phyloP scores from a whole-genome alignment of 805 yeast species.

The Metschnikowia anglica region DNA sequence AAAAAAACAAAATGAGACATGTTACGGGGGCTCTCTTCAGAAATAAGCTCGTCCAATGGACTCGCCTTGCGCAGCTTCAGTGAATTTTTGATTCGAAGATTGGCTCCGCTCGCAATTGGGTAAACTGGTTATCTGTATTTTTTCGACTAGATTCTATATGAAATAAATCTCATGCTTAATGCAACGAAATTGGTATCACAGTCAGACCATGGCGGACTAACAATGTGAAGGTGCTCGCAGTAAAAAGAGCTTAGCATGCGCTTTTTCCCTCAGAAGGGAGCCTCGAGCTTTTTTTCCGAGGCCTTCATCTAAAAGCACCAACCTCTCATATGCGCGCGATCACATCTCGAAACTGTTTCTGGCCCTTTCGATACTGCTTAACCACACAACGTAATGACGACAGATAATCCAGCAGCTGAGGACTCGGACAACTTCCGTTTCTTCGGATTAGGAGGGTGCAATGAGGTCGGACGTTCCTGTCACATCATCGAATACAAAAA shows the following conservation, averaged over 20 bases:
- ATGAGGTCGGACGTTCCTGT: slow-evolving; percentile 96
- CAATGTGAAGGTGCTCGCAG: too few species aligned
- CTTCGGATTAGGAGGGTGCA: slow-evolving; percentile 95
- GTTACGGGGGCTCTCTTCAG: slow-evolving; percentile 18
- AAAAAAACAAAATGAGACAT: slow-evolving; percentile 33
- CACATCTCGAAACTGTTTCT: slow-evolving; percentile 4
- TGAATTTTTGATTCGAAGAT: not conserved
- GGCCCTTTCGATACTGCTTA: not conserved
- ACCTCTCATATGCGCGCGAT: slow-evolving; percentile 2
- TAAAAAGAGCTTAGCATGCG: not conserved
- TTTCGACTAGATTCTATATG: too few species aligned
- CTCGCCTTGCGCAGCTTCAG: not conserved
- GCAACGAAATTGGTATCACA: too few species aligned
- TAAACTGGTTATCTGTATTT: too few species aligned
- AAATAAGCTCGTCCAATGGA: not conserved
- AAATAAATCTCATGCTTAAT: too few species aligned
- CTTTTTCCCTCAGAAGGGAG: not conserved
- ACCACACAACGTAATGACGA: slow-evolving; percentile 11
- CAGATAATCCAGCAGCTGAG: slow-evolving; percentile 21
- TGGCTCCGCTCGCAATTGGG: too few species aligned
- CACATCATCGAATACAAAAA: slow-evolving; percentile 91
- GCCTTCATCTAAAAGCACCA: not conserved
- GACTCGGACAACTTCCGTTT: slow-evolving; percentile 54
- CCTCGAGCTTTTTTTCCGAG: not conserved
- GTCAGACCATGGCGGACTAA: too few species aligned